Conservation (phyloP, 306 rosid genomes). For the Sicyos edulis region DNA sequence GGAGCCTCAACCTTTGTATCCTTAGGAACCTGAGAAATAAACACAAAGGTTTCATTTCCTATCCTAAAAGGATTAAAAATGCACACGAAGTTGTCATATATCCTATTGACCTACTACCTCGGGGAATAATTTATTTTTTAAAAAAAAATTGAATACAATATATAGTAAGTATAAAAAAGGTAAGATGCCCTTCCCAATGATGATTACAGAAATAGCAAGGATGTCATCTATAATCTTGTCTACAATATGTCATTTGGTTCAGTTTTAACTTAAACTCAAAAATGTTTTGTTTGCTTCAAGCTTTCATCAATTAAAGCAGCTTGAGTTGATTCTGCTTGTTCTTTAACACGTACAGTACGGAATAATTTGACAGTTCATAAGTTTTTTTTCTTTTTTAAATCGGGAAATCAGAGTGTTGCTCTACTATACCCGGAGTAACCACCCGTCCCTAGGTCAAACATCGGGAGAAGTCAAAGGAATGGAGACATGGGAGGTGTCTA, state of each 20-base stretch:
- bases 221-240: not conserved
- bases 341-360: not conserved
- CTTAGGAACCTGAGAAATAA: constrained; percentile 54
- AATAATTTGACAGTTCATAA: not conserved
- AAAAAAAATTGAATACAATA: not conserved
- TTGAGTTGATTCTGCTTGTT: not conserved
- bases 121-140: not conserved
- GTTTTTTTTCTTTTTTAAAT: not conserved
- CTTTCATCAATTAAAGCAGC: not conserved
- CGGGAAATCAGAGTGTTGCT: no score
- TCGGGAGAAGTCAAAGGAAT: no score
- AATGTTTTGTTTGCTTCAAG: not conserved
- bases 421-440: no score
- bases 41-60: constrained; percentile 15
- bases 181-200: not conserved
- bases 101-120: not conserved
- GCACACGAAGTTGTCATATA: not conserved
- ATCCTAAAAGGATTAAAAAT: not conserved
- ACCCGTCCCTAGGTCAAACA: no score
- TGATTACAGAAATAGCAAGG: not conserved
- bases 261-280: not conserved
- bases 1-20: constrained; percentile 61
- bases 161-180: not conserved
- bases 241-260: constrained; percentile 2
- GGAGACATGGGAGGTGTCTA: no score